Base-by-base conservation (phyloP, 2,329 filamentous ascomycete species). In the Claviceps purpurea region DNA sequence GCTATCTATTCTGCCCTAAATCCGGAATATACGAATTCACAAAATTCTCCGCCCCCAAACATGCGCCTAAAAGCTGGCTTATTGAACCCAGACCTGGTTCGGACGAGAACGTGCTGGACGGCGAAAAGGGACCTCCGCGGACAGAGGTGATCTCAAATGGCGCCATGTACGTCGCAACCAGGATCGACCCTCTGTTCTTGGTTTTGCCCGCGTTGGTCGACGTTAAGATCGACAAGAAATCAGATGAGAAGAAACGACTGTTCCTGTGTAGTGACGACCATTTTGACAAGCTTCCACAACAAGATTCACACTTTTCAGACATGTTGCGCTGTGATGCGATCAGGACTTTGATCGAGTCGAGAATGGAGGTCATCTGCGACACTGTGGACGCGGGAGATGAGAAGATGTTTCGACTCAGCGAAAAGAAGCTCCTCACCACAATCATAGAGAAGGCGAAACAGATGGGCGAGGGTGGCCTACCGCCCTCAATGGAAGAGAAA, bases 171-270 rank as follows among this genome's bases (percentile, higher is more conserved):
- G 69, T 97, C 54, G 88, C 91, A 8, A 95, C 93, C 1, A 79
- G 82, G 2, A 73, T 95, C 51, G 93, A 98, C 65, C 78, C 87
- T 5, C 63, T 96, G 3, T 97, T 97, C 69, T 73, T 97, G 49
- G 64, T 95, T 3, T 72, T 97, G 1, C 86, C 91, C 0, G 77
- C 82, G 4, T 74, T 97, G 1, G 69, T 72, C 1, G 66, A 78
- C 41, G 60, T 68, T 38, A 65, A 66, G 50, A 50, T 62, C 3
- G 58, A 69, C 13, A 72, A 72, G 46, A 60, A 64, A 11, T 70
- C 72, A 24, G 70, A 75, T 47, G 66, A 71, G 2, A 62, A 69
- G 42, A 86, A 82, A 61, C 76, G 76, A 44, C 72, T 84, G 50
- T 89, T 88, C 58, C 72, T 89, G 14, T 77, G 80, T 1, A 72